Evolutionary conservation across 1,139 yeast species (phyloP), one percentile per base, ranked within the genome.

Genomic region (Nakaseomyces delphensis): DNA sequence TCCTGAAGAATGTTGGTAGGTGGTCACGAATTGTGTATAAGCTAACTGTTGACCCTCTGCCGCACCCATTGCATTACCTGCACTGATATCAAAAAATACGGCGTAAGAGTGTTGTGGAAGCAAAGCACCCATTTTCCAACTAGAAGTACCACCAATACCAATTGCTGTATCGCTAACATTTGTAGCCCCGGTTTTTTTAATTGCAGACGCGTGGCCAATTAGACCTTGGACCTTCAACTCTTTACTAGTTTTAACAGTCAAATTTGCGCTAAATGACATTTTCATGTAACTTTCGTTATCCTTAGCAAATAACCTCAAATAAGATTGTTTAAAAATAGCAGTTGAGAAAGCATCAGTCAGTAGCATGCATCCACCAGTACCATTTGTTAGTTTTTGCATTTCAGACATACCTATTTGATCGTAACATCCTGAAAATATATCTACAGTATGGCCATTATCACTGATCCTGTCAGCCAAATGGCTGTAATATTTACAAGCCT

Each of bases 361-460:
- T 44, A 91, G 77, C 59, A 93, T 71, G 28, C 84, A 83, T 66
- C 99, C 99, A 55, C 98, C 98, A 23, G 97, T 91, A 55, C 77
- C 72, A 67, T 86, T 85, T 47, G 95, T 76, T 56, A 93, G 70
- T 47, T 83, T 74, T 66, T 86, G 85, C 97, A 91, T 91, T 69
- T 91, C 99, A 55, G 83, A 81, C 76, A 91, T 81, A 63, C 99
- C 99, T 51, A 89, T 84, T 71, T 91, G 98, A 67, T 91, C 99
- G 62, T 87, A 89, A 67, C 96, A 87, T 47, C 98, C 98, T 31
- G 95, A 97, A 67, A 87, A 89, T 42, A 91, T 78, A 65, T 91
- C 98, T 43, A 91, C 79, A 19, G 93, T 77, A 59, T 87, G 96
- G 20, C 93, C 85, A 60, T 85, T 83, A 43, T 77, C 74, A 24